Evolutionary conservation across 2,329 filamentous ascomycete species (phyloP).

Genomic region (Colletotrichum lupini): DNA sequence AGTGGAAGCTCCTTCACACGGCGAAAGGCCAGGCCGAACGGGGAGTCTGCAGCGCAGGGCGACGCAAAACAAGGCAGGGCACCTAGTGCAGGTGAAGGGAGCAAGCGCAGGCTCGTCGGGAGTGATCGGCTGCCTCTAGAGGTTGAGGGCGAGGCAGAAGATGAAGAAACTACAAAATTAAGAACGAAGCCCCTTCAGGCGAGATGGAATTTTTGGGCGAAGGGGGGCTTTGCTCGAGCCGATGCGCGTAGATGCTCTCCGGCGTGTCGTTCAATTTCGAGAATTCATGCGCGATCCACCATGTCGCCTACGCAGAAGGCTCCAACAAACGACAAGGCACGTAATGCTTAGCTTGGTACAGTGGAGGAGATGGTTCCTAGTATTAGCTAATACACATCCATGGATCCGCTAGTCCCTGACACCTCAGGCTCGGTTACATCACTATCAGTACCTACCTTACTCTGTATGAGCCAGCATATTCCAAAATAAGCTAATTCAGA

Average conservation of each 20-base stretch:
- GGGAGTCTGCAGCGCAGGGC: constrained; percentile 11
- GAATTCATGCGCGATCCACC: constrained; percentile 38
- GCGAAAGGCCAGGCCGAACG: not conserved
- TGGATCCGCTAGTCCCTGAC: no score
- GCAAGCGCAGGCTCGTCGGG: constrained; percentile 12
- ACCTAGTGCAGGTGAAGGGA: constrained; percentile 10
- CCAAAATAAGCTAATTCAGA: no score
- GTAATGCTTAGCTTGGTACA: not conserved
- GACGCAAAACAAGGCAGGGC: constrained; percentile 7
- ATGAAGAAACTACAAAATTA: not conserved
- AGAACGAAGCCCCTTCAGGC: constrained; percentile 2
- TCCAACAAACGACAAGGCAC: constrained; percentile 24
- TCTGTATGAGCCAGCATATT: no score
- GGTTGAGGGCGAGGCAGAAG: not conserved
- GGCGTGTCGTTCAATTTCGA: constrained; percentile 37
- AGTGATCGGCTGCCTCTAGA: not conserved
- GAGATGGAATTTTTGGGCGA: not conserved
- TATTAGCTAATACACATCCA: no score
- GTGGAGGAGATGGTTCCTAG: not conserved
- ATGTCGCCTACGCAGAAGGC: constrained; percentile 18
- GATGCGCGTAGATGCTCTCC: constrained; percentile 20
- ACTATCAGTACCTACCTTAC: no score
- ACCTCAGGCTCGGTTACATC: no score
- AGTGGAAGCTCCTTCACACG: not conserved
- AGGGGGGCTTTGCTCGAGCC: not conserved